Evolutionary conservation across 208 protist genomes (phyloP).

Genomic region (Trypanosoma vivax): DNA sequence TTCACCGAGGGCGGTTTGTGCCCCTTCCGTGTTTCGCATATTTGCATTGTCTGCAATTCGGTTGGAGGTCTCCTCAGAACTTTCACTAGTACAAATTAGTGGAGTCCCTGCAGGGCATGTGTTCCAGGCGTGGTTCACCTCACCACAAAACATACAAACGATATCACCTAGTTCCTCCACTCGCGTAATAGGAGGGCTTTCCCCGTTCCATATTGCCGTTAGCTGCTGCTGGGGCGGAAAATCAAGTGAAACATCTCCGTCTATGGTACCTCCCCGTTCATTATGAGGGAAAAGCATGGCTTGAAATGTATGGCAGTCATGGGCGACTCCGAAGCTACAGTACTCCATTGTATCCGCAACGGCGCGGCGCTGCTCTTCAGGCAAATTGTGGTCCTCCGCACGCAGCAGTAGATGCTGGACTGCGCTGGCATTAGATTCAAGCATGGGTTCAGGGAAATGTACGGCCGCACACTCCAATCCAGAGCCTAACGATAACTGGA

Average conservation of each 20-base stretch:
- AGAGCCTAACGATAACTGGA: conserved; percentile 34
- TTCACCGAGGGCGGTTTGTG: too few relatives aligned
- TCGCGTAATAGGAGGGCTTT: conserved; percentile 2
- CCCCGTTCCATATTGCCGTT: background rate
- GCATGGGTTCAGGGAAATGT: conserved; percentile 43
- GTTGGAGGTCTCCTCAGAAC: too few relatives aligned
- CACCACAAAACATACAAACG: conserved; percentile 22
- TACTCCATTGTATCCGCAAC: conserved; percentile 16
- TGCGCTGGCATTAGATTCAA: conserved; percentile 24
- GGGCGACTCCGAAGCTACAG: conserved; percentile 5
- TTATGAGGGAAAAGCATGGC: background rate
- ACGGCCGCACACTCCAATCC: conserved; percentile 54
- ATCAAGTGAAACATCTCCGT: background rate
- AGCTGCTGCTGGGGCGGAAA: conserved; percentile 5
- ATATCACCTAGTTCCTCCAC: conserved; percentile 20
- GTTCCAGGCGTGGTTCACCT: conserved; percentile 21
- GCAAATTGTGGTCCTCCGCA: conserved; percentile 4
- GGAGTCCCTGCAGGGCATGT: too few relatives aligned
- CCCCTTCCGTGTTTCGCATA: too few relatives aligned
- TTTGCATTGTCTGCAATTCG: too few relatives aligned
- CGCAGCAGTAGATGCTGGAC: conserved; percentile 41
- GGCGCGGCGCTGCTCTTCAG: background rate
- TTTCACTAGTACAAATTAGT: too few relatives aligned
- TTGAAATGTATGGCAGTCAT: conserved; percentile 14
- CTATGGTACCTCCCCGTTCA: background rate